phyloP scores from a whole-genome alignment of 1,284 basidiomycete species.

The Pseudomicrostroma phylloplanum region DNA sequence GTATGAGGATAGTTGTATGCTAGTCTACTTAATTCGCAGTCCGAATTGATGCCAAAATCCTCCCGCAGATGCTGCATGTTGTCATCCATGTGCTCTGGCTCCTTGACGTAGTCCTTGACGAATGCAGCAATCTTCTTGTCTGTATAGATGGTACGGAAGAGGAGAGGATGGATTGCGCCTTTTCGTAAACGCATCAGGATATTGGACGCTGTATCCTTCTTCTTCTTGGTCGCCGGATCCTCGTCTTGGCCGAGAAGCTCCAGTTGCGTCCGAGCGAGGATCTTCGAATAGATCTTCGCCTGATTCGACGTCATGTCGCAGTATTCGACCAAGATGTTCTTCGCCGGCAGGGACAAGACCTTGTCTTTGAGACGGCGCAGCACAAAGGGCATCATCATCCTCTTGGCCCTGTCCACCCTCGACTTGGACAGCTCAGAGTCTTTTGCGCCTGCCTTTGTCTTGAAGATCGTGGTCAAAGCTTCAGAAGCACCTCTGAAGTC shows the following conservation, averaged over 20 bases:
- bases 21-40: slow-evolving; percentile 40
- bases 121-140: slow-evolving; percentile 69
- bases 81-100: slow-evolving; percentile 61
- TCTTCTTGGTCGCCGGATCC: slow-evolving; percentile 16
- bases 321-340: slow-evolving; percentile 85
- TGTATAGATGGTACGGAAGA: slow-evolving; percentile 79
- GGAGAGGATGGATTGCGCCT: slow-evolving; percentile 89
- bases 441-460: slow-evolving; percentile 60
- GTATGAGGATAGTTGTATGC: slow-evolving; percentile 21
- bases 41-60: slow-evolving; percentile 50
- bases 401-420: slow-evolving; percentile 86
- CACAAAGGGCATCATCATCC: slow-evolving; percentile 99
- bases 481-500: slow-evolving; percentile 72
- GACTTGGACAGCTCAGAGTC: slow-evolving; percentile 72
- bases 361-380: slow-evolving; percentile 79
- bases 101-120: slow-evolving; percentile 77
- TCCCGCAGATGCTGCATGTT: slow-evolving; percentile 43
- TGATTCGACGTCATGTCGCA: slow-evolving; percentile 87
- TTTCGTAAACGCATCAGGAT: slow-evolving; percentile 94
- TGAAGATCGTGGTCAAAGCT: slow-evolving; percentile 88
- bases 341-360: slow-evolving; percentile 85
- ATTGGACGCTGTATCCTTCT: slow-evolving; percentile 54
- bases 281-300: slow-evolving; percentile 74
- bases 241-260: slow-evolving; percentile 57
- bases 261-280: slow-evolving; percentile 74